Conservation (phyloP, 345 rosid species). For the Geranium brycei region DNA sequence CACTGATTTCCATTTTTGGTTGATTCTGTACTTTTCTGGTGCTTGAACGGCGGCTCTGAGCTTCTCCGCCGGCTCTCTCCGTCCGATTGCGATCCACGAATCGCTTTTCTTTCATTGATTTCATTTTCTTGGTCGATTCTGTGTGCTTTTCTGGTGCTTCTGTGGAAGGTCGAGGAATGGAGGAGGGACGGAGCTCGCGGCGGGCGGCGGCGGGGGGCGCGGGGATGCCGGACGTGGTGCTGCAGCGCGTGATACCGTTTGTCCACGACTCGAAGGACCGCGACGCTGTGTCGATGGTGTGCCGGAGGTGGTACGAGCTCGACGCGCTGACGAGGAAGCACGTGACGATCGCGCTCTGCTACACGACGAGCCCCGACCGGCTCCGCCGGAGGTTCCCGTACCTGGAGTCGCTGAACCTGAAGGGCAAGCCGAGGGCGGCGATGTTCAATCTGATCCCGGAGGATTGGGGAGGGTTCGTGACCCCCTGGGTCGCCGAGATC, state of each 20-base stretch:
- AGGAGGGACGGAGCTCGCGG: constrained; percentile 24
- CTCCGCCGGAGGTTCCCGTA: constrained; percentile 42
- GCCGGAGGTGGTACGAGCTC: constrained; percentile 60
- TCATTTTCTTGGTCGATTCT: no score
- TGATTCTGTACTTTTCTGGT: no score
- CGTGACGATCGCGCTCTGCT: constrained; percentile 69
- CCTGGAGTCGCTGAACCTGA: constrained; percentile 64
- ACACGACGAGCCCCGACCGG: constrained; percentile 59
- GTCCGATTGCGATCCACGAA: no score
- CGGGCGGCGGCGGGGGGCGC: constrained; percentile 1
- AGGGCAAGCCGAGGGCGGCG: constrained; percentile 87
- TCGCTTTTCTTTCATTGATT: no score
- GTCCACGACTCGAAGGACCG: constrained; percentile 61
- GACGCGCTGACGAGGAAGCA: constrained; percentile 74
- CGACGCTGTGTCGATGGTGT: constrained; percentile 65
- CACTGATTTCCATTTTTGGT: no score
- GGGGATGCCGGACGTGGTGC: constrained; percentile 43
- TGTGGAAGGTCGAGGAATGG: constrained; percentile 1
- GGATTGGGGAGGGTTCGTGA: constrained; percentile 81
- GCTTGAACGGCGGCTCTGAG: no score
- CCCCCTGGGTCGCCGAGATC: constrained; percentile 67
- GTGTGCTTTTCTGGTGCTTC: no score
- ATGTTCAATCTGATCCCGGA: constrained; percentile 88
- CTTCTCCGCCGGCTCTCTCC: no score
- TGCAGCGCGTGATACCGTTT: constrained; percentile 51